Evolutionary conservation across 2,329 filamentous ascomycete genomes (phyloP), one percentile per base, ranked within the genome.

Genomic region (Pseudonectria foliicola): DNA sequence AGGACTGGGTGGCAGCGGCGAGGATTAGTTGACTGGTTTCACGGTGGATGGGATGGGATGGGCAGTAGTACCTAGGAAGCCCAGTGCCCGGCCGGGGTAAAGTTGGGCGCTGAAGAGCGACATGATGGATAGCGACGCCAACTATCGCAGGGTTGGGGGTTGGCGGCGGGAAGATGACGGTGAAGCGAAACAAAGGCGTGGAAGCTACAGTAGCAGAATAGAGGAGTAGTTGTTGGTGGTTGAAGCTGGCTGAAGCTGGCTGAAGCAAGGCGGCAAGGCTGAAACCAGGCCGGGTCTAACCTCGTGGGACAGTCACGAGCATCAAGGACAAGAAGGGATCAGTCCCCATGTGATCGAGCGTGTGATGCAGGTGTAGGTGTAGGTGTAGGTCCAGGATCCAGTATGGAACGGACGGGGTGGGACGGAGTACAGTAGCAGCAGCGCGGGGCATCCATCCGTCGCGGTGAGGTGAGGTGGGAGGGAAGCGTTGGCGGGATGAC

Each of bases 61-160:
- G 11, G 10, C 6, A 10, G 10, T 15, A 49, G 27, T 45, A 69
- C 67, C 57, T 6, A 81, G 64, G 45, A 78, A 78, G n/a, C 81
- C 78, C 43, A 84, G 62, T 14, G 73, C 78, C 51, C 75, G 71
- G 21, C 79, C 78, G 13, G 82, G 82, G 55, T 77, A 67, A 24
- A 86, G 75, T 55, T 81, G 76, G 37, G 77, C 77, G 23, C 62
- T 66, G 50, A 76, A 73, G 31, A 73, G 61, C 29, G 70, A 65
- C 67, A 67, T 67, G 47, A 29, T 30, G 18, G 34, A 39, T 33
- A 28, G 31, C 7, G 5, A 25, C 42, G 37, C 33, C 14, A 24
- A 29, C 18, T 32, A 27, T 27, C 37, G 32, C 32, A 32, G 34
- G 45, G 49, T 42, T 47, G 27, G 35, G n/a, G n/a, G n/a, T n/a